Conservation (phyloP, 495 filamentous ascomycete species). For the Immersiella caudata region DNA sequence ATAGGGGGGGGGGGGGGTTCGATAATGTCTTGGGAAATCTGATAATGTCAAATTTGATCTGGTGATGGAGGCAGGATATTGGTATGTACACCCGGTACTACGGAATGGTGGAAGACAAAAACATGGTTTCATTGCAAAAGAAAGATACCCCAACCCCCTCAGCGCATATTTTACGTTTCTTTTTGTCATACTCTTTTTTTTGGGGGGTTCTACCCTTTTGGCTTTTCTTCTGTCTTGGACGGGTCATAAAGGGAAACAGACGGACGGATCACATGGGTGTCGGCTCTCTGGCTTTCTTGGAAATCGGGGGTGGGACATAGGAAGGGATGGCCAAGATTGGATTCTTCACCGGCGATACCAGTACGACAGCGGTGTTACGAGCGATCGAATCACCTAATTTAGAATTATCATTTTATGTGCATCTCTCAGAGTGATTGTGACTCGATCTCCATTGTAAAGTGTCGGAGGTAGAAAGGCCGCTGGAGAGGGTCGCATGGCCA, state of each 20-base stretch:
- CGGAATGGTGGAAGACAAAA: not conserved
- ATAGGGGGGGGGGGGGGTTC: not conserved
- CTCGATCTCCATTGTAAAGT: too few species aligned
- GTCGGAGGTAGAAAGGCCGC: too few species aligned
- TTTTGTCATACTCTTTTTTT: not conserved
- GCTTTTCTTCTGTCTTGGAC: not conserved
- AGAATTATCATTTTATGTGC: not conserved
- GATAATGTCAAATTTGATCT: not conserved
- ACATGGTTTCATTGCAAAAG: conserved; percentile 1
- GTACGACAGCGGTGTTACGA: not conserved
- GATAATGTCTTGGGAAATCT: not conserved
- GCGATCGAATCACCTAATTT: not conserved
- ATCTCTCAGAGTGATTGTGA: not conserved
- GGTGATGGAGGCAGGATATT: not conserved
- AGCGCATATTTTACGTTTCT: not conserved
- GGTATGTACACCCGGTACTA: not conserved
- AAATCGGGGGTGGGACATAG: not conserved
- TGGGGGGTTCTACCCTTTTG: not conserved
- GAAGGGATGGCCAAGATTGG: not conserved
- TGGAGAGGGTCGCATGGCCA: too few species aligned
- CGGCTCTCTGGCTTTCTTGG: not conserved
- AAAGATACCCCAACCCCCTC: not conserved
- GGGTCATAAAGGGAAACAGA: not conserved
- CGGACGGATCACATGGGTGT: not conserved
- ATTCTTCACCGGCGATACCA: not conserved